These are phyloP conservation scores for Coniochaeta pulveracea DNA, from an alignment of 2,329 filamentous ascomycete species.

Conservation along the genomic window DNA sequence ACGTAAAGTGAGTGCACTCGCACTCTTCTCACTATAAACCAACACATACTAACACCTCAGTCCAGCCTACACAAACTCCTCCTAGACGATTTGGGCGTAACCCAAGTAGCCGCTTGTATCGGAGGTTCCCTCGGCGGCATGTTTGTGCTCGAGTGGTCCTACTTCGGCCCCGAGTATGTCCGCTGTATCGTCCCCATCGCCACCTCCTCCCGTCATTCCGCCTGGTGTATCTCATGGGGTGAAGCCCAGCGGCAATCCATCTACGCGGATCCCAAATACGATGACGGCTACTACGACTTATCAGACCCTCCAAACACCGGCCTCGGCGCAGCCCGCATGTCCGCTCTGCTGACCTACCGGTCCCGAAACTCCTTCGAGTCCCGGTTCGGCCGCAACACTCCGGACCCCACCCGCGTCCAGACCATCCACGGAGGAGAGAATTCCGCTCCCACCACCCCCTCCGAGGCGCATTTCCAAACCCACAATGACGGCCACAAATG, in stretches of 20 bases:
- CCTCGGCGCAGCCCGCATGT: slow-evolving; percentile 91
- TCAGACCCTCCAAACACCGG: slow-evolving; percentile 78
- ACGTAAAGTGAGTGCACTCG: slow-evolving; percentile 62
- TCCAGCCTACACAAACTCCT: slow-evolving; percentile 65
- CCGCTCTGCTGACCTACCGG: slow-evolving; percentile 87
- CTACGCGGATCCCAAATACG: slow-evolving; percentile 96
- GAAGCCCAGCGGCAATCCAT: slow-evolving; percentile 87
- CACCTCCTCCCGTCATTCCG: slow-evolving; percentile 73
- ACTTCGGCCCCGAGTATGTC: slow-evolving; percentile 79
- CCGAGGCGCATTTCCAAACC: slow-evolving; percentile 65
- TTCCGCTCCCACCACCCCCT: slow-evolving; percentile 47
- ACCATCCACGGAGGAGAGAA: slow-evolving; percentile 70
- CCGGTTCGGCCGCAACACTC: slow-evolving; percentile 85
- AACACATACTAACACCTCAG: slow-evolving; percentile 8
- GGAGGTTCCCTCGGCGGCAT: slow-evolving; percentile 83
- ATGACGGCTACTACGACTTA: slow-evolving; percentile 89
- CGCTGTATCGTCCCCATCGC: slow-evolving; percentile 72
- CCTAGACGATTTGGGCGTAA: slow-evolving; percentile 69
- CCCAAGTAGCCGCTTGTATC: slow-evolving; percentile 66
- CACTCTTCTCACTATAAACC: not conserved
- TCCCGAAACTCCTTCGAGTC: slow-evolving; percentile 96
- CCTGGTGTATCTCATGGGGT: slow-evolving; percentile 86
- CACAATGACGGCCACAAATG: slow-evolving; percentile 73
- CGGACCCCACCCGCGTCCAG: slow-evolving; percentile 72
- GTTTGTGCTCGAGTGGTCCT: slow-evolving; percentile 87